Evolutionary conservation across 202 grass and related monocot genomes (phyloP).

Genomic region (Musa balbisiana): DNA sequence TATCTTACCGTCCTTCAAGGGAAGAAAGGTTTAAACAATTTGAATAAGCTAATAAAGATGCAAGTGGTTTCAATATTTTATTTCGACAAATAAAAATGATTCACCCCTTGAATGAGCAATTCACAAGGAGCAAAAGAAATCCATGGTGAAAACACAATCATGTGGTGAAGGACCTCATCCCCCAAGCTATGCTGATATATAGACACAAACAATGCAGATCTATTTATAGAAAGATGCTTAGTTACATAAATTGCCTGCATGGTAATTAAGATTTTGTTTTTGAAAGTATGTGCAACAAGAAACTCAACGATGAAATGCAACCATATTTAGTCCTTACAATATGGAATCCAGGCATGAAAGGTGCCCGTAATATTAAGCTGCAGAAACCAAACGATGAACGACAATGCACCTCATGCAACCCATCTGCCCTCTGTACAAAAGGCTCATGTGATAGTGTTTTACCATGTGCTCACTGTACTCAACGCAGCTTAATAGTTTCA

Average conservation of each 20-base stretch:
- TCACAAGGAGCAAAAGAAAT: background rate
- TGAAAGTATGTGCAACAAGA: background rate
- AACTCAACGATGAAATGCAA: background rate
- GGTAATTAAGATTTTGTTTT: background rate
- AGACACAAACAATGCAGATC: background rate
- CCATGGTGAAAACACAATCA: background rate
- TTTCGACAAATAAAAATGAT: background rate
- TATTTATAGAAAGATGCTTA: background rate
- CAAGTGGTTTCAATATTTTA: too few species aligned
- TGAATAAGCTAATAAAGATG: background rate
- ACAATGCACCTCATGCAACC: background rate
- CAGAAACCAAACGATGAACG: background rate
- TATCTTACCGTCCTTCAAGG: background rate
- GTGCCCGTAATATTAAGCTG: background rate
- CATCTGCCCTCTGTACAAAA: background rate
- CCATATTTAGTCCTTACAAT: background rate
- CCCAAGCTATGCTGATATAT: background rate
- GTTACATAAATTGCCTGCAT: background rate
- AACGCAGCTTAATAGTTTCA: constrained; percentile 39
- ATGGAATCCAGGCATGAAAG: background rate
- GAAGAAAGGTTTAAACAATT: background rate
- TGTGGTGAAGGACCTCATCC: background rate
- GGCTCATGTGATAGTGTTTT: background rate
- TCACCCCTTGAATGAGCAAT: background rate
- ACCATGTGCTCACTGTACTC: background rate